Evolutionary conservation across 345 rosid species (phyloP).

Genomic region (Syzygium aromaticum): DNA sequence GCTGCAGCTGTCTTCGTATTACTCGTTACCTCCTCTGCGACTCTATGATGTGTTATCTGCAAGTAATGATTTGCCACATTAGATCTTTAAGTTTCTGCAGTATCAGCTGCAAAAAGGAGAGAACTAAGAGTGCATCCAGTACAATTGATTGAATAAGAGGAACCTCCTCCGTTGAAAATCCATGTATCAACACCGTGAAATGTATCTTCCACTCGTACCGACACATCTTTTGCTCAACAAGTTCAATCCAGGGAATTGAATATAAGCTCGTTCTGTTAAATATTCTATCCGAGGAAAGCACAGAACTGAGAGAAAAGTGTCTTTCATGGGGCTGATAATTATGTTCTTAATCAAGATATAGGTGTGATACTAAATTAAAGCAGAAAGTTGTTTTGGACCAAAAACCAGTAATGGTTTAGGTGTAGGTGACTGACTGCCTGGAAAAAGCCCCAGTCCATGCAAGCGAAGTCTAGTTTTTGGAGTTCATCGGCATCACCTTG

Average conservation of each 20-base stretch:
- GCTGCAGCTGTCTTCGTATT: slow-evolving; percentile 8
- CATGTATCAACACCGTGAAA: neutral
- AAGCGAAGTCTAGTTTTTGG: slow-evolving; percentile 10
- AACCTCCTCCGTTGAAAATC: neutral
- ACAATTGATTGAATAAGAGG: neutral
- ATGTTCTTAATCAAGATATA: neutral
- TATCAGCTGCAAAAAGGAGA: neutral
- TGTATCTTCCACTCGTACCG: neutral
- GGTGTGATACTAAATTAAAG: neutral
- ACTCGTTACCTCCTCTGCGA: neutral
- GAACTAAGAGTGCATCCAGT: neutral
- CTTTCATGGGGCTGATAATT: neutral
- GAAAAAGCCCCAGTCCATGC: slow-evolving; percentile 34
- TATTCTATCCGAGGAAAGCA: neutral
- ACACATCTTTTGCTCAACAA: neutral
- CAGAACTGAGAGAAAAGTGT: neutral
- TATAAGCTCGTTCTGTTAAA: neutral
- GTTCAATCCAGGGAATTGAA: neutral
- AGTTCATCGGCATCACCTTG: slow-evolving; percentile 9
- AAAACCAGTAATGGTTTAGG: neutral
- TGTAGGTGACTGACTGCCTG: slow-evolving; percentile 2
- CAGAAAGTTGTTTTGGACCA: neutral
- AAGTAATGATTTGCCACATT: neutral
- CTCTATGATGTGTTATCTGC: slow-evolving; percentile 11
- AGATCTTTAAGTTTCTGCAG: neutral